Base-by-base conservation (phyloP, 2,329 filamentous ascomycete species). In the Daldinia sp. region DNA sequence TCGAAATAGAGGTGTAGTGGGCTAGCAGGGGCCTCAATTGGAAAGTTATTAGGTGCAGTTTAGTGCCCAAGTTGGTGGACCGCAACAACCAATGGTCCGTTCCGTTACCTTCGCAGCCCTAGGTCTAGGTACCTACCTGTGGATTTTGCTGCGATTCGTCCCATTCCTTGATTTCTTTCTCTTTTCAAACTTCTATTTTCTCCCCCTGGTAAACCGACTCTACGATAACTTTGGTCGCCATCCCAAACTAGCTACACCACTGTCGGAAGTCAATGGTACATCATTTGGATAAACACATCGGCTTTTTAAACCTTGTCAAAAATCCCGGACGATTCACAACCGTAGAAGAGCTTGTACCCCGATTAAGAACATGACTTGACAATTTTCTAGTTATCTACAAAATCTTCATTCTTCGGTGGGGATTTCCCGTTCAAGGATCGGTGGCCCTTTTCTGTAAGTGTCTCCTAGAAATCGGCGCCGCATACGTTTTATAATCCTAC, bases 231-330 rank as follows among this genome's bases (percentile, higher is more conserved):
- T 59, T 56, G 59, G 35, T 60, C 44, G 51, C 58, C 39, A 35
- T 30, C 39, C 61, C 28, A 56, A 63, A 59, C 54, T 12, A 68
- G 67, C 57, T 39, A 63, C 46, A 48, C 46, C 39, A 61, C 55
- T 37, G 15, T 59, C 58, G 57, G 65, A 67, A 48, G 53, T 64
- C 35, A 10, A 66, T 59, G 26, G 35, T 39, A 39, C 35, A 48
- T 51, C 65, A 72, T 69, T 63, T 71, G 70, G 68, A 69, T 72
- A 72, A 71, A 71, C 41, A 28, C 28, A 30, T 58, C 63, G 63
- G 64, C 60, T 63, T 44, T 60, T 46, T 42, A 15, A 63, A 37
- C 67, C 69, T 35, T 63, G 60, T 54, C 54, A 26, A 60, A 1
- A 50, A 23, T 57, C 13, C 60, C 68, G 68, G 68, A 70, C 54